These are phyloP conservation scores for Isabelozyma gotoi DNA, from an alignment of 805 yeast genomes.

Conservation along the genomic window DNA sequence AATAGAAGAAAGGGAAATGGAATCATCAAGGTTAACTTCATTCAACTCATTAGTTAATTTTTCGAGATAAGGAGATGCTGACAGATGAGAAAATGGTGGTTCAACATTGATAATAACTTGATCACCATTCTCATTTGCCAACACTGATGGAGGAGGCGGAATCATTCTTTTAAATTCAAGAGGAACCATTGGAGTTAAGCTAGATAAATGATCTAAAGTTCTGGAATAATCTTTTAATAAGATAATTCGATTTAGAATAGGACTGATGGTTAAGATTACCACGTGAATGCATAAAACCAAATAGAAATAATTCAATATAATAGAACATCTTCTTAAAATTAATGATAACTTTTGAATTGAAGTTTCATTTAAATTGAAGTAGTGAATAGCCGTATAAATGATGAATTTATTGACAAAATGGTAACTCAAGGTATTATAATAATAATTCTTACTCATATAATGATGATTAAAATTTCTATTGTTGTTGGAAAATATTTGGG, in stretches of 20 bases:
- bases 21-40: constrained; percentile 2
- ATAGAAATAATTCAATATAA: constrained; percentile 15
- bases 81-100: too few species aligned
- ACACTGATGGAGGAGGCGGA: neutral
- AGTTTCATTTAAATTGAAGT: constrained; percentile 1
- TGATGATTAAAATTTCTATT: neutral
- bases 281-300: constrained; percentile 27
- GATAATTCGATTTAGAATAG: constrained; percentile 12
- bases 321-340: constrained; percentile 9
- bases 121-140: neutral
- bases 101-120: constrained; percentile 3
- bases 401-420: neutral
- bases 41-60: constrained; percentile 2
- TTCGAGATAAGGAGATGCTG: neutral
- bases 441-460: neutral
- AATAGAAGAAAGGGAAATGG: constrained; percentile 1
- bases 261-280: constrained; percentile 18
- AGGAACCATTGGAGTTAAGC: constrained; percentile 19
- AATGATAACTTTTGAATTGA: constrained; percentile 3
- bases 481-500: constrained; percentile 5
- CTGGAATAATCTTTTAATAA: constrained; percentile 16
- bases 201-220: constrained; percentile 20
- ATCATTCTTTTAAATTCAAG: constrained; percentile 4
- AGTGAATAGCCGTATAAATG: neutral
- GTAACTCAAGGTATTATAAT: neutral